Conservation (phyloP, 2,329 filamentous ascomycete species). For the Neofusicoccum laricinum region DNA sequence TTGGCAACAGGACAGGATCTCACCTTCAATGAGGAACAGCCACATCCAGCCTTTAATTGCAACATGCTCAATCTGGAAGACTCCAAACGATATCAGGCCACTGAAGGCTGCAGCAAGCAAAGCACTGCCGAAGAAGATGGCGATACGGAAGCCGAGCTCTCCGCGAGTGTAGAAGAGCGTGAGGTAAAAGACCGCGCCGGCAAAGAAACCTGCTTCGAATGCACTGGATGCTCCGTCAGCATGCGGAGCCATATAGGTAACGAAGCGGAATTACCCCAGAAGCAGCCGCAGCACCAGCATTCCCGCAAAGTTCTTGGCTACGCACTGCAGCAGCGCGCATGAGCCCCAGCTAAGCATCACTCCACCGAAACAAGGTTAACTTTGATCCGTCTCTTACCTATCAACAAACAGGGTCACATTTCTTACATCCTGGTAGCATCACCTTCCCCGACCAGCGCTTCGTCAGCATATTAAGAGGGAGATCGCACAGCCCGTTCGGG, state of each 20-base stretch:
- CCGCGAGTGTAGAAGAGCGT: constrained; percentile 13
- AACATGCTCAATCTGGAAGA: constrained; percentile 41
- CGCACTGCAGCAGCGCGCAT: constrained; percentile 49
- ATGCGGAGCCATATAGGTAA: no score
- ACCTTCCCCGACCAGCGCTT: constrained; percentile 46
- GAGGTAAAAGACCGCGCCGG: constrained; percentile 42
- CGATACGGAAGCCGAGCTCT: constrained; percentile 12
- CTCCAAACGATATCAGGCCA: constrained; percentile 29
- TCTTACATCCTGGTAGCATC: constrained; percentile 36
- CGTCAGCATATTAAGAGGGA: constrained; percentile 50
- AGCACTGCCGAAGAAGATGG: constrained; percentile 33
- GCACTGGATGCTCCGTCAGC: constrained; percentile 23
- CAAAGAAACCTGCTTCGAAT: constrained; percentile 55
- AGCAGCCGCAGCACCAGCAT: constrained; percentile 52
- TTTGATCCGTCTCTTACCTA: neutral
- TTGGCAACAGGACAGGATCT: constrained; percentile 15
- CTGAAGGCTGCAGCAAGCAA: constrained; percentile 21
- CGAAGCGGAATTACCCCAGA: constrained; percentile 26
- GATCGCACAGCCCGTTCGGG: constrained; percentile 45
- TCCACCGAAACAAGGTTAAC: neutral
- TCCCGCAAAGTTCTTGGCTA: constrained; percentile 47
- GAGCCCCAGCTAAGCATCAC: constrained; percentile 51
- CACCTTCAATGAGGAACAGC: constrained; percentile 47
- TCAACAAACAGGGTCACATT: neutral
- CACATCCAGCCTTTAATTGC: constrained; percentile 41